These are phyloP conservation scores for Leishmania amazonensis DNA, from an alignment of 208 protist species.

Conservation along the genomic window DNA sequence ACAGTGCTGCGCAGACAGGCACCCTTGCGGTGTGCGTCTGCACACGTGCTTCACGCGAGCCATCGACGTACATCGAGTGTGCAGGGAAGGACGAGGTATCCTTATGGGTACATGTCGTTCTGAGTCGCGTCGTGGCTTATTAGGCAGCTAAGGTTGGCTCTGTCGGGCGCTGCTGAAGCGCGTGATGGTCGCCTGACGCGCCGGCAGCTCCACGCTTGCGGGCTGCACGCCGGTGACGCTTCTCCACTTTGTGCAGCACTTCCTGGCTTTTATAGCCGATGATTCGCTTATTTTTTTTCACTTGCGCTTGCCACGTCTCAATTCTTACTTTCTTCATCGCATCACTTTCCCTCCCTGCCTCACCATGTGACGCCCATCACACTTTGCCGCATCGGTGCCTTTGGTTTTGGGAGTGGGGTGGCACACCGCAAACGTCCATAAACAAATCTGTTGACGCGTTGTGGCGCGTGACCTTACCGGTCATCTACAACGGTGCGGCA, in stretches of 20 bases:
- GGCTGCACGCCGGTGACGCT: slow-evolving; percentile 5
- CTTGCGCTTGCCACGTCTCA: background rate
- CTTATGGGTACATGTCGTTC: background rate
- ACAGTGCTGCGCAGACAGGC: background rate
- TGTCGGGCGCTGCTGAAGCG: background rate
- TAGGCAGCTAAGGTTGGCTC: background rate
- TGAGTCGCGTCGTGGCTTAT: background rate
- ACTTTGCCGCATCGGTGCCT: background rate
- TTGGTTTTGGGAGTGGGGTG: background rate
- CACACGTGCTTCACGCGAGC: background rate
- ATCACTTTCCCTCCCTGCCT: background rate
- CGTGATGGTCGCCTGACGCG: background rate
- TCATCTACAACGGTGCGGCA: background rate
- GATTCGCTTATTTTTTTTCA: background rate
- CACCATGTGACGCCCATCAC: background rate
- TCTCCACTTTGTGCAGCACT: background rate
- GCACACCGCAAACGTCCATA: background rate
- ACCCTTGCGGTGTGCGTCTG: background rate
- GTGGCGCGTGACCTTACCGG: background rate
- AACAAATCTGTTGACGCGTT: background rate
- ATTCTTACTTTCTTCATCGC: background rate
- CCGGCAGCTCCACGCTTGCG: background rate
- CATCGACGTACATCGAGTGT: background rate
- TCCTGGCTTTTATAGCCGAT: background rate
- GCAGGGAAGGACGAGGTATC: background rate